These are phyloP conservation scores for Dendrobium officinale DNA, from an alignment of 106 monocot genomes.

Conservation along the genomic window DNA sequence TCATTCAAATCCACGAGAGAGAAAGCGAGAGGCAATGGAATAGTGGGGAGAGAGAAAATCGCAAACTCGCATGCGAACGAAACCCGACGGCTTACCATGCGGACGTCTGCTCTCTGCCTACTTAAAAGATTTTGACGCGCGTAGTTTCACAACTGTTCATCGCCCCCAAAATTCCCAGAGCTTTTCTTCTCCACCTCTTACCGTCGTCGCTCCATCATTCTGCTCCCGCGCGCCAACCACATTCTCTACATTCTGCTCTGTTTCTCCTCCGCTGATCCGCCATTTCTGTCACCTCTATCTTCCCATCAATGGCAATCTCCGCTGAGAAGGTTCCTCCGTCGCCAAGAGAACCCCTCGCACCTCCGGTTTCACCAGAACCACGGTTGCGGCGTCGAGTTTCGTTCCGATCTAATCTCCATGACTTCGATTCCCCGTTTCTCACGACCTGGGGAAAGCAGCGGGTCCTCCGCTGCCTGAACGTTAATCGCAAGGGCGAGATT, in stretches of 20 bases:
- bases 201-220: too few relatives aligned
- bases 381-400: neutral
- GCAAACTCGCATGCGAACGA: neutral
- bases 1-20: too few relatives aligned
- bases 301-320: constrained; percentile 33
- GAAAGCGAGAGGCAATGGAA: too few relatives aligned
- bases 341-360: neutral
- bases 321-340: constrained; percentile 19
- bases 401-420: neutral
- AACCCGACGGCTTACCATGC: neutral
- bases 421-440: constrained; percentile 32
- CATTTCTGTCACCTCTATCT: neutral
- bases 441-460: constrained; percentile 46
- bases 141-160: neutral
- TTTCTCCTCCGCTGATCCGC: neutral
- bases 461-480: constrained; percentile 29
- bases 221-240: neutral
- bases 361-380: neutral
- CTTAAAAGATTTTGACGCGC: constrained; percentile 5
- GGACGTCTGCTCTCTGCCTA: neutral
- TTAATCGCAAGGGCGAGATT: constrained; percentile 21
- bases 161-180: neutral
- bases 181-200: neutral
- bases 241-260: neutral
- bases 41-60: too few relatives aligned